Conservation (phyloP, 1,284 basidiomycete species). For the Ustilago curta region DNA sequence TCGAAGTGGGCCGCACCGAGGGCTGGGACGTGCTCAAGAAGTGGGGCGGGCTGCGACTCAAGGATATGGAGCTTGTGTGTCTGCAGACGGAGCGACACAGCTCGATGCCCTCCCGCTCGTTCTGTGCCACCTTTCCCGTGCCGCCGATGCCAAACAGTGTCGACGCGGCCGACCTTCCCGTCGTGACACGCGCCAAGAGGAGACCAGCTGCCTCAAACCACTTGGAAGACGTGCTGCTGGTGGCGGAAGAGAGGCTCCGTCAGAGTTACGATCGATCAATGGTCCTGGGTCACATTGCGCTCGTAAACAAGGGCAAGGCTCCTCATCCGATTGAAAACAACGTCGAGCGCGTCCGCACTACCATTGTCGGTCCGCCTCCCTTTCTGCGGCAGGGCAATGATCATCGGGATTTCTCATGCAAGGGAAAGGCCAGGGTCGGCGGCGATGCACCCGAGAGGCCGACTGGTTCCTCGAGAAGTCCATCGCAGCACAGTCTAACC, state of each 20-base stretch:
- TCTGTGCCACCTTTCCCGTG: slow-evolving; percentile 61
- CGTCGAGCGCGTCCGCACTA: slow-evolving; percentile 63
- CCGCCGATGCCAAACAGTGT: slow-evolving; percentile 48
- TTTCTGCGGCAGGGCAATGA: slow-evolving; percentile 7
- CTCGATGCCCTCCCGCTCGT: slow-evolving; percentile 66
- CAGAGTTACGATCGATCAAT: slow-evolving; percentile 60
- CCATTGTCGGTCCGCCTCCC: slow-evolving; percentile 63
- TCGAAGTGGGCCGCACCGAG: slow-evolving; percentile 60
- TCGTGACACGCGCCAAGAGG: slow-evolving; percentile 25
- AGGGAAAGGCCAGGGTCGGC: slow-evolving; percentile 23
- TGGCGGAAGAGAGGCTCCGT: slow-evolving; percentile 38
- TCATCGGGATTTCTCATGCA: slow-evolving; percentile 3
- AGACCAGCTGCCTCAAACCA: not conserved
- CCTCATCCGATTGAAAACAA: slow-evolving; percentile 58
- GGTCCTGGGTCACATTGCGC: slow-evolving; percentile 51
- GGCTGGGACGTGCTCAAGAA: slow-evolving; percentile 58
- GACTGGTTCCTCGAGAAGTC: slow-evolving; percentile 11
- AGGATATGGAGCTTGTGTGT: slow-evolving; percentile 68
- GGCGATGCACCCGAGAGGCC: slow-evolving; percentile 10
- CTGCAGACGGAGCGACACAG: slow-evolving; percentile 67
- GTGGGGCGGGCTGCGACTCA: slow-evolving; percentile 63
- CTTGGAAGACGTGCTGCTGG: not conserved
- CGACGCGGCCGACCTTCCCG: slow-evolving; percentile 52
- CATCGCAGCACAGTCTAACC: slow-evolving; percentile 22
- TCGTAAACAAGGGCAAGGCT: slow-evolving; percentile 56